Base-by-base conservation (phyloP, 2,329 filamentous ascomycete genomes). In the Colletotrichum trifolii region DNA sequence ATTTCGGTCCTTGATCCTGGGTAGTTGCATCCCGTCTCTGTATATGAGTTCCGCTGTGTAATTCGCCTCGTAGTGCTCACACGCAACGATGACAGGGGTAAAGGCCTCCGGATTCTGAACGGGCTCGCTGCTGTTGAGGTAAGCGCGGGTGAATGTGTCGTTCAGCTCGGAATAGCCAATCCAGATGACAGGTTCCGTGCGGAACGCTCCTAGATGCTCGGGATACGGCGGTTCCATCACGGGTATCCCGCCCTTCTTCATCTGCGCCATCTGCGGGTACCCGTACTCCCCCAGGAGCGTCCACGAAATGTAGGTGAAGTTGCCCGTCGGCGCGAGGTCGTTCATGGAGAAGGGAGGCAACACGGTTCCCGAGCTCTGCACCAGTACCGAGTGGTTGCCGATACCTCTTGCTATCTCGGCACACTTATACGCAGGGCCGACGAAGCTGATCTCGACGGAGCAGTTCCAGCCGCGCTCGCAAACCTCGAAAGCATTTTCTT, bases 361-460 rank as follows among this genome's bases (percentile, higher is more conserved):
- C 11, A 70, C 67, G 15, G 64, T 57, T 6, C 69, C 70, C 6
- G 73, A 64, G 13, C 67, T 42, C 33, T 60, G 53, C 13, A 17
- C 42, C 10, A 46, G 48, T 9, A 40, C 35, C 35, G 48, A 38
- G 70, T 47, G 13, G 53, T 50, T 2, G 71, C 69, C 3, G 73
- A 70, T 6, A 72, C 38, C 45, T 75, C 69, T 1, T 69, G 62
- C 25, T 25, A 25, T 25, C 25, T 25, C 25, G 25, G 25, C 25
- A 59, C 77, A 79, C 62, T 75, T 74, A 62, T 78, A 78, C 9
- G 74, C 76, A 0, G 76, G 76, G 5, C 68, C 77, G 11, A 69
- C 69, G 43, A 78, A 78, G 15, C 71, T 66, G 47, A 76, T 65
- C 0, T 64, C 69, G 55, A 73, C 76, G 1, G 72, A 74, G 43